Evolutionary conservation across 2,329 filamentous ascomycete genomes (phyloP), one percentile per base, ranked within the genome.

Genomic region (Domatiomyces globalis): DNA sequence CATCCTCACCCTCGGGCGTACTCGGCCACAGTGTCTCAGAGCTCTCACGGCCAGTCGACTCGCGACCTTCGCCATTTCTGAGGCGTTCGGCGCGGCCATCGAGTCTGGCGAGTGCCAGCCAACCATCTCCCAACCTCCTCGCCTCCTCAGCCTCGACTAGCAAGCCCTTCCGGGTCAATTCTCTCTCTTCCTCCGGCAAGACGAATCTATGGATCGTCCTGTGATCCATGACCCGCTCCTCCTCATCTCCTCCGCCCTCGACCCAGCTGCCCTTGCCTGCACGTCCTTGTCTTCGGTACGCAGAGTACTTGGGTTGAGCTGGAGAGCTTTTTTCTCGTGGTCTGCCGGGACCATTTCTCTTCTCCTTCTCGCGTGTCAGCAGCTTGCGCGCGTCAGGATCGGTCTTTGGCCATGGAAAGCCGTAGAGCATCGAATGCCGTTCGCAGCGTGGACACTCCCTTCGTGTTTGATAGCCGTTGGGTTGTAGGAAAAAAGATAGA

Each of bases 321-420:
- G 45, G 15, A 5, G 50, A 43, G 20, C 47, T 49, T 19, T 48
- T 50, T 39, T 59, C 59, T 27, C 57, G 55, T 7, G 50, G 47
- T 15, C 54, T 49, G 5, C 51, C 55, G 12, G 29, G 49, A 1
- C 55, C 53, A 19, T 49, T 49, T 10, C 49, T 52, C 42, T 47
- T 55, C 25, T 43, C 25, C 47, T 49, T 18, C 33, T 49, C 19
- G 18, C 59, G 51, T 43, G 58, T 56, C 15, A 58, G 52, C 17
- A 61, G 51, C 47, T 56, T 61, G n/a, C 59, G 56, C 2, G 53
- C 53, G 47, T 84, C 80, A 55, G 76, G 84, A 54, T 95, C 85
- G 0, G 92, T 96, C 72, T 98, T 95, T 5, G 92, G 92, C 92
- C 92, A 98, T 52, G 84, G 75, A 63, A 85, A 95, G 0, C 94